Evolutionary conservation across 768 basidiomycete genomes (phyloP).

Genomic region (Mycena leptocephala): DNA sequence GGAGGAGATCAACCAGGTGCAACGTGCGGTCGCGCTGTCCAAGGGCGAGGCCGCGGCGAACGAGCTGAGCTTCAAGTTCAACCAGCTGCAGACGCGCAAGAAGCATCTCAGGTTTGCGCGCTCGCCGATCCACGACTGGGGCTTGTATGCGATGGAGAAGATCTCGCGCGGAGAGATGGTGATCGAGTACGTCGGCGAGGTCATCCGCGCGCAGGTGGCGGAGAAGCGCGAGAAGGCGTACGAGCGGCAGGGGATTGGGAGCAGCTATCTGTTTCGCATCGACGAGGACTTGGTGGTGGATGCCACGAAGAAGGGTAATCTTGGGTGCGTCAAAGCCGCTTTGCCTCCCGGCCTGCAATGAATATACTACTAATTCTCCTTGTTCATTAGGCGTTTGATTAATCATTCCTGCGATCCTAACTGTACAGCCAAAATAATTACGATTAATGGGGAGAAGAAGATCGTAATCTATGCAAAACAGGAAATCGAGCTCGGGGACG

Average conservation of each 20-base stretch:
- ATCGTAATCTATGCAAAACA: slow-evolving; percentile 99
- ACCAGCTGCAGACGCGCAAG: slow-evolving; percentile 97
- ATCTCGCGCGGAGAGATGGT: slow-evolving; percentile 98
- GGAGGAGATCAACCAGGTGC: slow-evolving; percentile 95
- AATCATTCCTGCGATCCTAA: slow-evolving; percentile 99
- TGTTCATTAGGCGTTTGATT: slow-evolving; percentile 84
- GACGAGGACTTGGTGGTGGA: slow-evolving; percentile 99
- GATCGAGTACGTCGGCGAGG: slow-evolving; percentile 99
- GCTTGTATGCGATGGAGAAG: slow-evolving; percentile 97
- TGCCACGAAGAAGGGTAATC: slow-evolving; percentile 98
- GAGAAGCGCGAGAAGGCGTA: slow-evolving; percentile 98
- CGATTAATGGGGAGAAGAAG: slow-evolving; percentile 94
- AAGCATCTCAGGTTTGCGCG: slow-evolving; percentile 97
- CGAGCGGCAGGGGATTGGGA: slow-evolving; percentile 97
- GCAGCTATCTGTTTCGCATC: slow-evolving; percentile 97
- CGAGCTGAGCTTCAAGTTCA: slow-evolving; percentile 94
- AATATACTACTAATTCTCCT: slow-evolving; percentile 22
- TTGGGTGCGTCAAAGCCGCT: slow-evolving; percentile 79
- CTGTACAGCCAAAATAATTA: slow-evolving; percentile 92
- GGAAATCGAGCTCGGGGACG: slow-evolving; percentile 96
- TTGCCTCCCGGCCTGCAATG: slow-evolving; percentile 24
- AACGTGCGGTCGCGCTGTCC: slow-evolving; percentile 82
- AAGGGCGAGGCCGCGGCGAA: slow-evolving; percentile 82
- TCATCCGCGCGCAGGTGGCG: slow-evolving; percentile 95
- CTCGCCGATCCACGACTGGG: slow-evolving; percentile 98